phyloP scores from a whole-genome alignment of 768 basidiomycete genomes.

The Suillus variegatus region DNA sequence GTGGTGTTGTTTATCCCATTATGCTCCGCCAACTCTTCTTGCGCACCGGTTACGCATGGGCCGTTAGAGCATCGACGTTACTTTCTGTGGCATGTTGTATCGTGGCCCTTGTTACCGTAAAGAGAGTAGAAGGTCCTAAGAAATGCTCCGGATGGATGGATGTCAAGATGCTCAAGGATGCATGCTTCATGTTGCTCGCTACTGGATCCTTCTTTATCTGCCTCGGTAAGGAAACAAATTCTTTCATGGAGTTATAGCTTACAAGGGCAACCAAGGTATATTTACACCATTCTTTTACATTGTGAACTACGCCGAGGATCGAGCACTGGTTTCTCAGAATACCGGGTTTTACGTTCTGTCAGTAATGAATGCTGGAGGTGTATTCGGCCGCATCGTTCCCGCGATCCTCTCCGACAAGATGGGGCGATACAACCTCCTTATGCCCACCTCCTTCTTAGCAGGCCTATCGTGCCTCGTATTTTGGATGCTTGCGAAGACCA shows the following conservation, averaged over 20 bases:
- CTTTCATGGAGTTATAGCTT: background rate
- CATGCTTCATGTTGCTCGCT: conserved; percentile 53
- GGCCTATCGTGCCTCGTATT: conserved; percentile 59
- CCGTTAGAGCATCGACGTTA: conserved; percentile 58
- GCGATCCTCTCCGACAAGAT: conserved; percentile 64
- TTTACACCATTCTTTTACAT: conserved; percentile 78
- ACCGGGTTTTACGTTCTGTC: conserved; percentile 59
- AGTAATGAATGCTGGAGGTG: conserved; percentile 67
- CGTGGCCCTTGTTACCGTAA: conserved; percentile 49
- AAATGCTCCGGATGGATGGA: conserved; percentile 22
- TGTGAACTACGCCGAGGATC: conserved; percentile 53
- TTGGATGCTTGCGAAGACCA: conserved; percentile 51
- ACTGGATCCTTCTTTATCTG: conserved; percentile 59
- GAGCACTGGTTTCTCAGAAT: conserved; percentile 36
- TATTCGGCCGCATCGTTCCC: conserved; percentile 65
- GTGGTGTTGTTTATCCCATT: conserved; percentile 72
- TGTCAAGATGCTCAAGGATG: conserved; percentile 42
- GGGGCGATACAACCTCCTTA: conserved; percentile 68
- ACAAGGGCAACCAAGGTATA: conserved; percentile 43
- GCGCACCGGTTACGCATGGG: conserved; percentile 61
- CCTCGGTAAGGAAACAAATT: conserved; percentile 45
- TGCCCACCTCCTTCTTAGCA: conserved; percentile 60
- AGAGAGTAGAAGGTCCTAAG: conserved; percentile 20
- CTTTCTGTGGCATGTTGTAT: conserved; percentile 49
- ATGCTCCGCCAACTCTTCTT: conserved; percentile 59